Evolutionary conservation across 2,329 filamentous ascomycete genomes (phyloP).

Genomic region (Chaetomiaceae sp.): DNA sequence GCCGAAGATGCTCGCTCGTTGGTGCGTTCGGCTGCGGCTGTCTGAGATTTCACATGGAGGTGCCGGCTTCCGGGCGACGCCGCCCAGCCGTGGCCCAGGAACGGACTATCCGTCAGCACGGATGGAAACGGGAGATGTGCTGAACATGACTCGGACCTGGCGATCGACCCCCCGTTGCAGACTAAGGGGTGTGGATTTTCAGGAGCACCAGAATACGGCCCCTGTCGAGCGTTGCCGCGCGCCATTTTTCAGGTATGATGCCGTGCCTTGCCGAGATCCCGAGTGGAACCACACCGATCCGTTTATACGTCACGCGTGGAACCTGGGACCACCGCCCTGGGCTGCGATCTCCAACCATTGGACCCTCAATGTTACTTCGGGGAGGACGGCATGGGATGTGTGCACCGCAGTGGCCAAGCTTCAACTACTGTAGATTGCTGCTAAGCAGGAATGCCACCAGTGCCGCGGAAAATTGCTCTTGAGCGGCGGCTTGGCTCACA

Average conservation of each 20-base stretch:
- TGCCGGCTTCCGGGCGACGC: too few relatives aligned
- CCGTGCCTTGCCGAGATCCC: conserved; percentile 8
- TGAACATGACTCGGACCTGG: conserved; percentile 14
- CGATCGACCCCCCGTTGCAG: conserved; percentile 10
- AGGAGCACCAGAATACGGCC: not conserved
- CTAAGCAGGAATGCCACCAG: conserved; percentile 9
- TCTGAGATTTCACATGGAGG: too few relatives aligned
- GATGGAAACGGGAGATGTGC: conserved; percentile 5
- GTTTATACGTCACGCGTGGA: conserved; percentile 18
- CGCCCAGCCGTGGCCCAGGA: too few relatives aligned
- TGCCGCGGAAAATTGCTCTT: not conserved
- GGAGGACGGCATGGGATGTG: too few relatives aligned
- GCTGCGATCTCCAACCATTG: too few relatives aligned
- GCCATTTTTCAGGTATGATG: conserved; percentile 9
- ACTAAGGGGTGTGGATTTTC: not conserved
- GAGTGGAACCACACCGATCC: not conserved
- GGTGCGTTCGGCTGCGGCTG: not conserved
- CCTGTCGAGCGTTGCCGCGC: not conserved
- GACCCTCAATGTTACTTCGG: too few relatives aligned
- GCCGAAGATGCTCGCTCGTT: not conserved
- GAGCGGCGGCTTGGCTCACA: conserved; percentile 1
- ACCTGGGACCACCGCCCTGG: conserved; percentile 3
- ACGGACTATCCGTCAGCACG: not conserved
- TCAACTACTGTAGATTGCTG: too few relatives aligned
- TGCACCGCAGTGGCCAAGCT: too few relatives aligned